Evolutionary conservation across 106 monocot genomes (phyloP).

Genomic region (Allium sativum): DNA sequence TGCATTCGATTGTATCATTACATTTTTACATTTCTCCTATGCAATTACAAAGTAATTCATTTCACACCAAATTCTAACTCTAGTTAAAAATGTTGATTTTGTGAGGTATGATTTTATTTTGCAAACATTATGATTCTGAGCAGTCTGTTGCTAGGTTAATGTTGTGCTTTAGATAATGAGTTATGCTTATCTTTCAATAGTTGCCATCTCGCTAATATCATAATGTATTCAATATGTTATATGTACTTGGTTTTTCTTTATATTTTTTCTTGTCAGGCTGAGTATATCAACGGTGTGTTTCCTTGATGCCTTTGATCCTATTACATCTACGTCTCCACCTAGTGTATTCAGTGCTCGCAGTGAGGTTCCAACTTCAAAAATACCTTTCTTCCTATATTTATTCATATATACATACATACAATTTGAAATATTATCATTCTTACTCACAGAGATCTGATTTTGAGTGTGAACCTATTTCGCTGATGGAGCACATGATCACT

Average conservation of each 20-base stretch:
- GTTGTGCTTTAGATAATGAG: too few relatives aligned
- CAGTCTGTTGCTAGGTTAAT: too few relatives aligned
- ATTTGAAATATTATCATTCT: background rate
- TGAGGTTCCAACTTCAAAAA: constrained; percentile 40
- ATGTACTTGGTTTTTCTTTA: too few relatives aligned
- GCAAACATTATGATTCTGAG: background rate
- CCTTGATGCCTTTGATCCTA: constrained; percentile 76
- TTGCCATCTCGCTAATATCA: too few relatives aligned
- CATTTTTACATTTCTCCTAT: too few relatives aligned
- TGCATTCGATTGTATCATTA: too few relatives aligned
- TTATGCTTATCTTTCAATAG: too few relatives aligned
- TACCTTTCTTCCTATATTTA: background rate
- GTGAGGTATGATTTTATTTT: constrained; percentile 34
- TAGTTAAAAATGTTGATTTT: constrained; percentile 84
- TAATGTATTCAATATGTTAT: too few relatives aligned
- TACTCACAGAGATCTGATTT: constrained; percentile 55
- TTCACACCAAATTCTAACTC: too few relatives aligned
- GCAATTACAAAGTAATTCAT: too few relatives aligned
- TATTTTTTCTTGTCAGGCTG: constrained; percentile 38
- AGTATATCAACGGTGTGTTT: constrained; percentile 80
- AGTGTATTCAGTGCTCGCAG: constrained; percentile 56
- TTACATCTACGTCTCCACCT: constrained; percentile 36
- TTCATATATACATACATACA: too few relatives aligned
- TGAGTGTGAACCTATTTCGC: constrained; percentile 74
- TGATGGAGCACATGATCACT: constrained; percentile 70